Conservation (phyloP, 257 asterid species). For the Cinchona pubescens region DNA sequence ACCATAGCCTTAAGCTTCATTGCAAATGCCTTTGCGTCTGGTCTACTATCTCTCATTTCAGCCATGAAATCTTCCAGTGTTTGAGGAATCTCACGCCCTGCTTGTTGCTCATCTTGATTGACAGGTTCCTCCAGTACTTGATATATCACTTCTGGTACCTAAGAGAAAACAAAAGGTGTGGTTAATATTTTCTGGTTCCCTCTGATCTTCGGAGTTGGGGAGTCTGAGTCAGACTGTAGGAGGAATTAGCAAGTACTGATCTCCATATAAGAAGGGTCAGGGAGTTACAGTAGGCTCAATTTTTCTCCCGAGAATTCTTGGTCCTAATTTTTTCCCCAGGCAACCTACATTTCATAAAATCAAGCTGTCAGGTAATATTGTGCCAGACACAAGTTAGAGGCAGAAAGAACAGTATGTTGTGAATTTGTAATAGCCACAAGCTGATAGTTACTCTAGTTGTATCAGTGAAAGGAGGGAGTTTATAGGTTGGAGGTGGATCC, state of each 20-base stretch:
- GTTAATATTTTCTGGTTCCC: constrained; percentile 5
- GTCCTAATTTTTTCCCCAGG: constrained; percentile 60
- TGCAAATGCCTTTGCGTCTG: constrained; percentile 32
- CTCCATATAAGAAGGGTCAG: constrained; percentile 6
- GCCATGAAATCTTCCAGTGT: constrained; percentile 33
- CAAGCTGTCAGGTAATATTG: background rate
- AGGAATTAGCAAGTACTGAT: background rate
- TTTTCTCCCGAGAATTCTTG: constrained; percentile 58
- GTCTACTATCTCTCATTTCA: constrained; percentile 22
- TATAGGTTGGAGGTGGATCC: too few relatives aligned
- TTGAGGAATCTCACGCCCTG: constrained; percentile 27
- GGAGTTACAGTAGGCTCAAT: constrained; percentile 53
- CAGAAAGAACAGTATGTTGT: background rate
- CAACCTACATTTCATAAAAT: constrained; percentile 46
- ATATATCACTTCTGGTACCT: constrained; percentile 93
- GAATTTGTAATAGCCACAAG: background rate
- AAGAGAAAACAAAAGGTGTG: constrained; percentile 19
- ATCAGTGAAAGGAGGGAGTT: background rate
- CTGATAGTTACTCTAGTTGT: background rate
- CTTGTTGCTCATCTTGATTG: constrained; percentile 19
- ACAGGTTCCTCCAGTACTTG: constrained; percentile 67
- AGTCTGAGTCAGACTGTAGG: background rate
- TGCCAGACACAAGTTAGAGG: background rate
- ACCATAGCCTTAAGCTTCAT: constrained; percentile 55
- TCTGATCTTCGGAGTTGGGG: background rate